A percentile compares a stretch with the other conserved stretches of the same genome.
Conservation (phyloP, 1,284 basidiomycete species). For the Volvariella surrecta region DNA sequence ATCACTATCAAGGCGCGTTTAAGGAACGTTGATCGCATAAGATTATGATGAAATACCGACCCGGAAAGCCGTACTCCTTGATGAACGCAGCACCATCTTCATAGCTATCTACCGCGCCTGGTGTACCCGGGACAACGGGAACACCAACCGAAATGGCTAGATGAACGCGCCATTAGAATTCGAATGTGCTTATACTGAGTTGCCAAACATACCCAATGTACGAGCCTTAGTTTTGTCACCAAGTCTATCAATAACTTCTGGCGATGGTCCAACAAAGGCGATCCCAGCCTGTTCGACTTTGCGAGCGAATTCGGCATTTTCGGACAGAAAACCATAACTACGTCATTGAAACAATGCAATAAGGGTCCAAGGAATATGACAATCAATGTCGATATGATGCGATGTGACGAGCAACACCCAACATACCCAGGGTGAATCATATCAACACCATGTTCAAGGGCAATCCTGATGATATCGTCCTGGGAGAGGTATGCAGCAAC, state of each 20-base stretch:
- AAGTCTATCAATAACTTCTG: conserved; percentile 94
- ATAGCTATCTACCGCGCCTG: conserved; percentile 85
- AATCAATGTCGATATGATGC: neutral
- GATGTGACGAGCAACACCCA: conserved; percentile 3
- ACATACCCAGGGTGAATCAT: conserved; percentile 97
- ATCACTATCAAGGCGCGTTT: conserved; percentile 51
- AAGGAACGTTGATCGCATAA: neutral
- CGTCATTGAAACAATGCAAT: conserved; percentile 1
- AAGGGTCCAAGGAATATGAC: conserved; percentile 2
- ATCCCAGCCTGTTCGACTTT: conserved; percentile 98
- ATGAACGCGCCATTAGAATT: conserved; percentile 2
- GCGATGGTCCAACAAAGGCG: conserved; percentile 93
- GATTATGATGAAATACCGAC: conserved; percentile 27
- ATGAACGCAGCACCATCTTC: conserved; percentile 84
- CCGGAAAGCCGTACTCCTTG: conserved; percentile 93
- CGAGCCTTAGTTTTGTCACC: conserved; percentile 99
- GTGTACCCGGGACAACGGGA: conserved; percentile 96
- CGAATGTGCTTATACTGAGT: conserved; percentile 4
- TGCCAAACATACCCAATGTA: conserved; percentile 51
- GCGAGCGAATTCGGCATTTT: conserved; percentile 92
- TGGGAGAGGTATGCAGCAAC: conserved; percentile 97
- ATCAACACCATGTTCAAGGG: conserved; percentile 94
- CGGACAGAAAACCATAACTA: conserved; percentile 96
- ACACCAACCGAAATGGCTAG: conserved; percentile 83
- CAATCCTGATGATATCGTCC: conserved; percentile 93